Percentiles rank a stretch among this genome's conserved stretches.
phyloP scores from a whole-genome alignment of 2,329 filamentous ascomycete genomes.

The Kalaharituber pfeilii region DNA sequence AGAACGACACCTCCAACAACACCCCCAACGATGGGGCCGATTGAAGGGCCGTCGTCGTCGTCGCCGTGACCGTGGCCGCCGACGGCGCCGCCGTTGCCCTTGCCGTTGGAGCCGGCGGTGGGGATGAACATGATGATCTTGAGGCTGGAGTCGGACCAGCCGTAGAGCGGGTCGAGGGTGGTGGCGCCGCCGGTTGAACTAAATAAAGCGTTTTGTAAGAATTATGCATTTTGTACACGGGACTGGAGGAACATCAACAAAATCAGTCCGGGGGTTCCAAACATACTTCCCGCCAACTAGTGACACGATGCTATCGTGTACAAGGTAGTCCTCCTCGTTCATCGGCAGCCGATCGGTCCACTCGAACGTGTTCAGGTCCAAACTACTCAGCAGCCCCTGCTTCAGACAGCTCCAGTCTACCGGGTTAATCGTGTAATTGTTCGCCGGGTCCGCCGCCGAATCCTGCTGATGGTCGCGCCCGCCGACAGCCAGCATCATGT shows the following conservation, averaged over 20 bases:
- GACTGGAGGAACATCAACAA: too few relatives aligned
- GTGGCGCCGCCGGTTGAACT: neutral
- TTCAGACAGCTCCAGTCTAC: neutral
- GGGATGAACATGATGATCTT: neutral
- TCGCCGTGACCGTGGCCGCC: neutral
- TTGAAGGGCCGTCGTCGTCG: slow-evolving; percentile 4
- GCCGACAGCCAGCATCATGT: neutral
- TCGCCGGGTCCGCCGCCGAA: neutral
- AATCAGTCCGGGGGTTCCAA: too few relatives aligned
- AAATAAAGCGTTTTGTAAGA: neutral
- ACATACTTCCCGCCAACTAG: neutral
- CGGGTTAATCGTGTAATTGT: neutral
- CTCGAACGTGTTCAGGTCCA: neutral
- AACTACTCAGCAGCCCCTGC: neutral
- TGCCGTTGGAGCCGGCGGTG: neutral
- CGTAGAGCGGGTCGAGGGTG: neutral
- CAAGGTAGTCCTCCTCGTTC: neutral
- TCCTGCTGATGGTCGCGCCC: neutral
- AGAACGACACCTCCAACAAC: slow-evolving; percentile 15
- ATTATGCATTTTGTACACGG: too few relatives aligned
- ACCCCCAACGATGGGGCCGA: slow-evolving; percentile 16
- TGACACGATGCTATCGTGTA: neutral
- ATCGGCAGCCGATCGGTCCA: neutral
- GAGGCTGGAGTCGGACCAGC: neutral
- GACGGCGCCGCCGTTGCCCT: neutral